Evolutionary conservation across 2,329 filamentous ascomycete genomes (phyloP).

Genomic region (Zasmidium angulare): DNA sequence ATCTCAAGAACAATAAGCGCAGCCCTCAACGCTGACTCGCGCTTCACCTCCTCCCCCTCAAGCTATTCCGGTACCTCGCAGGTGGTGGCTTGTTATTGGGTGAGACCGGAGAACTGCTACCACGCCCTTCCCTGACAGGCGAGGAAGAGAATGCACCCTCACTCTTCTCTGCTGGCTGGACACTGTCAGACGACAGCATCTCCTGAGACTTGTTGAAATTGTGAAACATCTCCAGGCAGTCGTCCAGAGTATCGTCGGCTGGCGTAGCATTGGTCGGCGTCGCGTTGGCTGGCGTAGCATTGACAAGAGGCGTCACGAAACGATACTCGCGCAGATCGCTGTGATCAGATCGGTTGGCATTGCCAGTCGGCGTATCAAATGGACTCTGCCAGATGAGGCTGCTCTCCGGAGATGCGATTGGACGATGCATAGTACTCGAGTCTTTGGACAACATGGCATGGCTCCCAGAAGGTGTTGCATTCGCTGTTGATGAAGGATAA

Average conservation of each 20-base stretch:
- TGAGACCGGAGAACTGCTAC: neutral
- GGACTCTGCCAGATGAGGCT: neutral
- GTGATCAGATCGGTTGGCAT: neutral
- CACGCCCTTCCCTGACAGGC: neutral
- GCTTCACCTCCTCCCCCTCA: neutral
- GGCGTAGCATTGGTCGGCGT: neutral
- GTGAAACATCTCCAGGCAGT: constrained; percentile 6
- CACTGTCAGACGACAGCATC: neutral
- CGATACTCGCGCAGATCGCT: neutral
- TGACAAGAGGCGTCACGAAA: neutral
- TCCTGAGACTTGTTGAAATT: constrained; percentile 1
- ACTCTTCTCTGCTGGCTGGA: neutral
- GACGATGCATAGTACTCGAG: neutral
- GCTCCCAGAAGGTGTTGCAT: neutral
- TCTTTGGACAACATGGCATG: neutral
- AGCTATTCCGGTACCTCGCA: constrained; percentile 2
- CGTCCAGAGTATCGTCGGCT: neutral
- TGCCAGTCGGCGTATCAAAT: neutral
- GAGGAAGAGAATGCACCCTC: constrained; percentile 1
- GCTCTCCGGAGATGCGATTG: neutral
- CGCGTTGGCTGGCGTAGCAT: neutral
- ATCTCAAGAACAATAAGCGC: neutral
- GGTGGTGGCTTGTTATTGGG: neutral
- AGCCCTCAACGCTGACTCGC: neutral
- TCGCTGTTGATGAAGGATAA: neutral